Evolutionary conservation across 345 rosid species (phyloP).

Genomic region (Heritiera fomes): DNA sequence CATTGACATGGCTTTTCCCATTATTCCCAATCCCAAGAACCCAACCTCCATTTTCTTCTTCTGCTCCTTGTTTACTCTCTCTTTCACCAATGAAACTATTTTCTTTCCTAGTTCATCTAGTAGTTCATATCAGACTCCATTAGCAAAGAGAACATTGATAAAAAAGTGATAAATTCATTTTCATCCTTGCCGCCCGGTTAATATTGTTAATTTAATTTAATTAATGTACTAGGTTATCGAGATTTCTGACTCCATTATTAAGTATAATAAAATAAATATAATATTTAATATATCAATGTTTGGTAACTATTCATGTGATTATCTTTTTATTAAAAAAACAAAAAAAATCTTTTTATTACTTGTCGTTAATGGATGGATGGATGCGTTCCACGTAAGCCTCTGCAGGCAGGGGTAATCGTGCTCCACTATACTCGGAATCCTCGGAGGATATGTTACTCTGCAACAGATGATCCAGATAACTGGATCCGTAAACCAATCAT

Average conservation of each 20-base stretch:
- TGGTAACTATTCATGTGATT: neutral
- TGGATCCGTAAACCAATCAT: neutral
- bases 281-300: too few species aligned
- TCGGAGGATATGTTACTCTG: neutral
- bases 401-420: neutral
- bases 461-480: neutral
- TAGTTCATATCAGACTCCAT: neutral
- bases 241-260: neutral
- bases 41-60: conserved; percentile 76
- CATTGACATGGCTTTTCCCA: conserved; percentile 96
- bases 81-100: neutral
- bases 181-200: neutral
- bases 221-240: neutral
- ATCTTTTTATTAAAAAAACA: neutral
- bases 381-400: conserved; percentile 18
- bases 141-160: neutral
- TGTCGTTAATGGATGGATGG: conserved; percentile 11
- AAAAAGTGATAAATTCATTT: neutral
- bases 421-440: conserved; percentile 18
- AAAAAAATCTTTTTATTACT: neutral
- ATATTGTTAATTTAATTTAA: neutral
- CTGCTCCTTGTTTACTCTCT: conserved; percentile 19
- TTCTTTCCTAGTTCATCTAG: neutral
- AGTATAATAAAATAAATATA: too few species aligned
- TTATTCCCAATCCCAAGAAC: conserved; percentile 88